Percentiles rank a stretch among this genome's conserved stretches.
Evolutionary conservation across 2,329 filamentous ascomycete genomes (phyloP).

Genomic region (Cadophora sp.): DNA sequence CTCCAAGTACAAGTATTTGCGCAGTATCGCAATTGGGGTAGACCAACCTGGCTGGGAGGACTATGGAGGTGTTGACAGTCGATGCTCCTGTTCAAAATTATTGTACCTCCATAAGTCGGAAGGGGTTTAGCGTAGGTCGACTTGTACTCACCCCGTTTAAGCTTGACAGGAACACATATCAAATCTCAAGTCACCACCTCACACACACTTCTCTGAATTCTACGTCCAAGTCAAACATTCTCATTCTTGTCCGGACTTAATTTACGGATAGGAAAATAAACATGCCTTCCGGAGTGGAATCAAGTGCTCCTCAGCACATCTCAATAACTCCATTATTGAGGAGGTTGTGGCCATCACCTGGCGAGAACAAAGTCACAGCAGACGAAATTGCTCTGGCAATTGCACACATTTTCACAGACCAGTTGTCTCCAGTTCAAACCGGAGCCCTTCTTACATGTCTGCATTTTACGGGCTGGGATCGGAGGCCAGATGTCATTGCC

Average conservation of each 20-base stretch:
- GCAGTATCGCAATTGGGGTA: constrained; percentile 15
- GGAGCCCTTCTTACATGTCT: constrained; percentile 88
- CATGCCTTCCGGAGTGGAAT: constrained; percentile 35
- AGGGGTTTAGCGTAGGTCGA: neutral
- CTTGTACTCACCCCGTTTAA: neutral
- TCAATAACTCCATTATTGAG: constrained; percentile 74
- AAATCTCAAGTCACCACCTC: neutral
- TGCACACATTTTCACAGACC: constrained; percentile 89
- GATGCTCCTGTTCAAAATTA: constrained; percentile 5
- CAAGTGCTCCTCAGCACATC: constrained; percentile 38
- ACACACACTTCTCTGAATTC: neutral
- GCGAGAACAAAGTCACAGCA: constrained; percentile 64
- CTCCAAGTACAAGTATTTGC: neutral
- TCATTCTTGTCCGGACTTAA: constrained; percentile 11
- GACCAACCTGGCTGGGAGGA: constrained; percentile 24
- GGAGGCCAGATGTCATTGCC: constrained; percentile 83
- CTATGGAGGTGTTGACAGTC: neutral
- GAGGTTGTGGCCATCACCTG: constrained; percentile 68
- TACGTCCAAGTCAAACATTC: neutral
- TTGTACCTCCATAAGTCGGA: constrained; percentile 5
- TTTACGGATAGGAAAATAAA: constrained; percentile 14
- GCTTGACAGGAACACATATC: neutral
- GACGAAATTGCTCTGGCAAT: constrained; percentile 90
- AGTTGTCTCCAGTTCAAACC: constrained; percentile 85
- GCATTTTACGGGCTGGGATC: constrained; percentile 88